Evolutionary conservation across 345 rosid genomes (phyloP).

Genomic region (Brassica napus): DNA sequence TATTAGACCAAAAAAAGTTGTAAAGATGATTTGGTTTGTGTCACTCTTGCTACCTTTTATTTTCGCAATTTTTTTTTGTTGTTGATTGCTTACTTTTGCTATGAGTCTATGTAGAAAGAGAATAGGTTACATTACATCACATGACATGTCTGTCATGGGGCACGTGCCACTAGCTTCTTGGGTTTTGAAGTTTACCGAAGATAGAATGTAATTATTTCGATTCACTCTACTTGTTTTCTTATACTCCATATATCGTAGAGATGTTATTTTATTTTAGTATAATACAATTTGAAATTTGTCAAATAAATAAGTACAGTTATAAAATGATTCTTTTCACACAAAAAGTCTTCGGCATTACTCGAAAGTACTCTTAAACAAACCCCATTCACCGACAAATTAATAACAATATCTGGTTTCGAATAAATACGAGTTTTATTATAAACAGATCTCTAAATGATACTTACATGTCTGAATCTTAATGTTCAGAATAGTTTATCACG

Average conservation of each 20-base stretch:
- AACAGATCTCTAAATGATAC: slow-evolving; percentile 17
- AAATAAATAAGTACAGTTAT: slow-evolving; percentile 11
- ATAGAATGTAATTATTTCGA: slow-evolving; percentile 22
- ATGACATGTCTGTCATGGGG: slow-evolving; percentile 41
- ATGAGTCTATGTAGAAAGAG: slow-evolving; percentile 17
- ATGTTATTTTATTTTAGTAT: not conserved
- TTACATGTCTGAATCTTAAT: slow-evolving; percentile 22
- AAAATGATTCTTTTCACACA: slow-evolving; percentile 35
- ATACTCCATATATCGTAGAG: not conserved
- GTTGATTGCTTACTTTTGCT: not conserved
- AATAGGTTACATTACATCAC: slow-evolving; percentile 31
- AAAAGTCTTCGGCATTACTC: slow-evolving; percentile 18
- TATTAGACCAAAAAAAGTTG: not conserved
- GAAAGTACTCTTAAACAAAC: slow-evolving; percentile 5
- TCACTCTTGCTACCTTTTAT: slow-evolving; percentile 14
- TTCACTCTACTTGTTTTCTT: not conserved
- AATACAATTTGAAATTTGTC: not conserved
- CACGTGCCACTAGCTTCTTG: slow-evolving; percentile 39
- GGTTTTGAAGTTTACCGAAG: slow-evolving; percentile 24
- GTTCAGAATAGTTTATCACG: slow-evolving; percentile 9
- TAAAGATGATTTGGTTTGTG: slow-evolving; percentile 14
- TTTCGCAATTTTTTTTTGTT: not conserved
- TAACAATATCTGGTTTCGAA: not conserved
- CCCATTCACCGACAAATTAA: slow-evolving; percentile 12
- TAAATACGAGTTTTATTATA: not conserved